phyloP scores from a whole-genome alignment of 768 basidiomycete species.

The Rhizopogon rudus region DNA sequence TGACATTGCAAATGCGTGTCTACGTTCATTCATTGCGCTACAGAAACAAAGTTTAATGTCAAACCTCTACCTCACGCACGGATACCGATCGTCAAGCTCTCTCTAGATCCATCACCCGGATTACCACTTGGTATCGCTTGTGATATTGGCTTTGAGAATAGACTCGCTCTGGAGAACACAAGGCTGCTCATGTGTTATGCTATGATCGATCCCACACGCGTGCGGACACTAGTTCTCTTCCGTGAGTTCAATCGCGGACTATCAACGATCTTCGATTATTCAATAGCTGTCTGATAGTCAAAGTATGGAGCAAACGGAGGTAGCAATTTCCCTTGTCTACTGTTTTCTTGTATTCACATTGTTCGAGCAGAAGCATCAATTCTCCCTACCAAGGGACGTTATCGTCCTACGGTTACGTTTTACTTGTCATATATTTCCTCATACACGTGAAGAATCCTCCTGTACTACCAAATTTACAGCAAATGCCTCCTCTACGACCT shows the following conservation, averaged over 20 bases:
- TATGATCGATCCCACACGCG: conserved; percentile 90
- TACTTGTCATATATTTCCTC: conserved; percentile 97
- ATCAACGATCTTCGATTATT: conserved; percentile 4
- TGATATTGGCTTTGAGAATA: conserved; percentile 98
- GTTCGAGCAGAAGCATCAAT: conserved; percentile 80
- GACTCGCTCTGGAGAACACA: conserved; percentile 95
- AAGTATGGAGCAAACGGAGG: conserved; percentile 98
- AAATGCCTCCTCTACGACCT: conserved; percentile 87
- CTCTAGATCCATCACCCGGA: conserved; percentile 79
- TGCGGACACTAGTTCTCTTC: conserved; percentile 92
- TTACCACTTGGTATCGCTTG: conserved; percentile 89
- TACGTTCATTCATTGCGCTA: conserved; percentile 8
- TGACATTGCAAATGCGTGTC: conserved; percentile 1
- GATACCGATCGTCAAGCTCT: conserved; percentile 98
- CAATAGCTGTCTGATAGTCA: conserved; percentile 51
- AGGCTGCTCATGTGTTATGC: conserved; percentile 95
- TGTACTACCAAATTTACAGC: conserved; percentile 92
- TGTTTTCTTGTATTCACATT: conserved; percentile 1
- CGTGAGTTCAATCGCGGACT: conserved; percentile 55
- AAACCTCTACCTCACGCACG: conserved; percentile 95
- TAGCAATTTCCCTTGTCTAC: conserved; percentile 18
- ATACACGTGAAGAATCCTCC: conserved; percentile 97
- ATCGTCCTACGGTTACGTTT: conserved; percentile 95
- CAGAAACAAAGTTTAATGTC: conserved; percentile 95
- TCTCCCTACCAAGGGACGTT: conserved; percentile 96